Evolutionary conservation across 2,329 filamentous ascomycete genomes (phyloP), one percentile per base, ranked within the genome.

Genomic region (Aspergillus ibericus): DNA sequence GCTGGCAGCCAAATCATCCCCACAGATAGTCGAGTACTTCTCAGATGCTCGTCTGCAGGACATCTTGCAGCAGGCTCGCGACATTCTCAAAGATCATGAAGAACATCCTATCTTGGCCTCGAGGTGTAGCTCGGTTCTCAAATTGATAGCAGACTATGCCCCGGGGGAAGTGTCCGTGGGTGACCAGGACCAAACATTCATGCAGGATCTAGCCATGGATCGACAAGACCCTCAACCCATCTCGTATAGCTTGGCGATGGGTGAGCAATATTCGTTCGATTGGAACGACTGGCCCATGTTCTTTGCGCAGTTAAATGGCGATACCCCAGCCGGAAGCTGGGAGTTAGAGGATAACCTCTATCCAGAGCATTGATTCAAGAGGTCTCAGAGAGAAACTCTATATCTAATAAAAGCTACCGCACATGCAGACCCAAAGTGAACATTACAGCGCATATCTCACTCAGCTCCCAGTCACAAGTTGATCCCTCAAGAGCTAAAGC

Each of bases 211-310:
- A 1, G 18, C 25, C 18, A 8, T 50, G 1, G 13, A 15, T 5
- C 0, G n/a, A 13, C 12, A 35, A 7, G 48, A 20, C 5, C 12
- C 6, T 18, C 16, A 9, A n/a, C 10, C 16, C 8, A 35, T 36
- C 3, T 9, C n/a, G 5, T 16, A 35, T 4, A 20, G 36, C 15
- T 10, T 50, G 5, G 9, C 27, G 3, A 50, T 50, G 3, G 18
- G 57, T 12, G 56, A 56, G 3, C 52, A 52, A 7, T 61, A 59
- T 51, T 25, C 59, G 1, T 61, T 61, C 18, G 59, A 61, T 46
- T 61, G 59, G 59, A 59, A 61, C 20, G 50, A 59, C 13, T 60
- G 59, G 59, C 59, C 59, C 5, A 56, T 59, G 22, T 61, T 61
- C 32, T 59, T 61, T 54, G 48, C 59, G 9, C 56, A 61, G 16